Evolutionary conservation across 2,329 filamentous ascomycete genomes (phyloP).

Genomic region (Cladophialophora exuberans): DNA sequence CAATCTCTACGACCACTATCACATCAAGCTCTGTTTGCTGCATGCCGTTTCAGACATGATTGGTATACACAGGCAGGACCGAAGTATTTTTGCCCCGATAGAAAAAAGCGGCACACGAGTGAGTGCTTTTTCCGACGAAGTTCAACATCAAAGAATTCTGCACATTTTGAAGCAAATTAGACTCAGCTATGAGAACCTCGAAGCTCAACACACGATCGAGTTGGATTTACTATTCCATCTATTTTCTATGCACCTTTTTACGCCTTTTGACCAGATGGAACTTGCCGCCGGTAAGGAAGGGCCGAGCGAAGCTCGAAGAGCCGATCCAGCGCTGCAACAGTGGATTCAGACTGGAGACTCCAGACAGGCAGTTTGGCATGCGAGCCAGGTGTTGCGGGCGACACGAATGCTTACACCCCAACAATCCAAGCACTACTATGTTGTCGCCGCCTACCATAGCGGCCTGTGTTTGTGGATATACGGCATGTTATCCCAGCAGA

Average conservation of each 20-base stretch:
- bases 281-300: slow-evolving; percentile 11
- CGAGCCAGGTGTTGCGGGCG: slow-evolving; percentile 8
- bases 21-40: not conserved
- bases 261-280: slow-evolving; percentile 4
- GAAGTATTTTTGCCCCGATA: not conserved
- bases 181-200: not conserved
- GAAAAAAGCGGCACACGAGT: not conserved
- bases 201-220: not conserved
- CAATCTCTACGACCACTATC: slow-evolving; percentile 1
- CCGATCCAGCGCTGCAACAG: not conserved
- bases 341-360: slow-evolving; percentile 6
- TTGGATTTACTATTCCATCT: not conserved
- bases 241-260: slow-evolving; percentile 5
- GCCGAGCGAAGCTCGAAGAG: slow-evolving; percentile 1
- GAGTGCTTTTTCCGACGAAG: not conserved
- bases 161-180: not conserved
- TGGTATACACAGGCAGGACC: not conserved
- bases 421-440: not conserved
- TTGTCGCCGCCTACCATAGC: slow-evolving; percentile 1
- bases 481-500: not conserved
- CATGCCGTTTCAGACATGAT: not conserved
- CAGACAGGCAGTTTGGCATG: slow-evolving; percentile 11
- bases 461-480: slow-evolving; percentile 6
- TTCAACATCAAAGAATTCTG: not conserved
- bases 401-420: not conserved